Evolutionary conservation across 73 alveolate species (phyloP), one percentile per base, ranked within the genome.

Genomic region (Durusdinium trenchii): DNA sequence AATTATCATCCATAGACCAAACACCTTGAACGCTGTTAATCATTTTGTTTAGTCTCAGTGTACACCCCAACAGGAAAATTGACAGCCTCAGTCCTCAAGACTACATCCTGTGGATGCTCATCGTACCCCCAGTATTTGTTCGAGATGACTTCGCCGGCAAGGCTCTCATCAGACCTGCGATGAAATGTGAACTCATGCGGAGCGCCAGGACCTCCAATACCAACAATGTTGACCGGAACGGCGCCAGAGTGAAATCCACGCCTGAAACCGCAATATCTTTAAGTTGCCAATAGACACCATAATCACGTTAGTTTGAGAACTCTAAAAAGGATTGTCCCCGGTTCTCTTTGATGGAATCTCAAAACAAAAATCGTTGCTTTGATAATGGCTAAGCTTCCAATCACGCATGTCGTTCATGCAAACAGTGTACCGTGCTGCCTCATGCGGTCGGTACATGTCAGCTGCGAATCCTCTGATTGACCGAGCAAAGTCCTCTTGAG

Each of bases 121-220:
- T 6, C 62, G 26, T 43, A 76, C 1, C 86, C 86, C 54, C 54
- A 76, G 5, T 9, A 23, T 26, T 76, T 40, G 62, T 40, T 43
- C n/a, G 40, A 57, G 23, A 78, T 45, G 46, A 1, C 61, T 6
- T 45, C 43, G 38, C 87, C 87, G 10, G 32, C 42, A 6, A 76
- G 86, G 38, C 20, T 4, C 6, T 76, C 86, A 45, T 76, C 62
- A 16, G 40, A 1, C 28, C 87, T 42, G 36, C 87, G 87, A 4
- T 78, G 3, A 18, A 86, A 40, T 0, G 60, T 26, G 50, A 86
- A 86, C 16, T n/a, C 95, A 38, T 86, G 95, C 14, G 95, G 95
- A 6, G 95, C 95, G 40, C 95, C 95, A 40, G 95, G 95, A 14
- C 95, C 95, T 10, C 95, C 95, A 7, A 86, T 57, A 20, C 95